Conservation (phyloP, 805 yeast genomes). For the Lipomyces yamadae region DNA sequence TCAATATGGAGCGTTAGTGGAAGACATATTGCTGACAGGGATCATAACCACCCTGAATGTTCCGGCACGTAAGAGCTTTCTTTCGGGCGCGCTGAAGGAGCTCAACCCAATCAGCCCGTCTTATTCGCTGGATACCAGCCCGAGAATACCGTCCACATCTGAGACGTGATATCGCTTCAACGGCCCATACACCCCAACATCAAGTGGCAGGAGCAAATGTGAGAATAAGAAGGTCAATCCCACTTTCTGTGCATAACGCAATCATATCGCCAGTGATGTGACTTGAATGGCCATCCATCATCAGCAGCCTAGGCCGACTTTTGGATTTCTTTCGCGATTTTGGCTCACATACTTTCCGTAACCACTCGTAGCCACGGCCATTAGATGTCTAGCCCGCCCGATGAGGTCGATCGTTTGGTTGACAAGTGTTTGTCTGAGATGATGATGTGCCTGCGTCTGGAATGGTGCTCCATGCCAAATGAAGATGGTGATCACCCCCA, state of each 20-base stretch:
- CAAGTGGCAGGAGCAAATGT: constrained; percentile 5
- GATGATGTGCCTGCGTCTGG: no score
- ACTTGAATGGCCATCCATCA: constrained; percentile 7
- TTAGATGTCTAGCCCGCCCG: neutral
- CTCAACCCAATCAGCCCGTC: neutral
- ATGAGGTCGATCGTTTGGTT: no score
- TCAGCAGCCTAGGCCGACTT: neutral
- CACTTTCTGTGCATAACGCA: constrained; percentile 6
- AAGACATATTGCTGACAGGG: no score
- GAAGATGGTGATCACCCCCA: no score
- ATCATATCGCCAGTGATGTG: constrained; percentile 7
- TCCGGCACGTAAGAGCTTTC: constrained; percentile 4
- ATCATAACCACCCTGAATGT: constrained; percentile 1
- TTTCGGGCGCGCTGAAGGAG: constrained; percentile 1
- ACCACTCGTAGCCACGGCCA: constrained; percentile 4
- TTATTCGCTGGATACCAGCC: constrained; percentile 2
- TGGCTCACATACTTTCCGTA: constrained; percentile 7
- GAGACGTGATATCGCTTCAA: neutral
- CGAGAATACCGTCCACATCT: neutral
- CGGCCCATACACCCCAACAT: constrained; percentile 8
- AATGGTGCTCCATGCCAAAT: no score
- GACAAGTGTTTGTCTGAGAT: no score
- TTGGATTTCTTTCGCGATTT: constrained; percentile 1
- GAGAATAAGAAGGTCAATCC: neutral
- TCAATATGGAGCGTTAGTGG: no score